These are phyloP conservation scores for Castanopsis chinensis DNA, from an alignment of 306 rosid genomes.

Conservation along the genomic window DNA sequence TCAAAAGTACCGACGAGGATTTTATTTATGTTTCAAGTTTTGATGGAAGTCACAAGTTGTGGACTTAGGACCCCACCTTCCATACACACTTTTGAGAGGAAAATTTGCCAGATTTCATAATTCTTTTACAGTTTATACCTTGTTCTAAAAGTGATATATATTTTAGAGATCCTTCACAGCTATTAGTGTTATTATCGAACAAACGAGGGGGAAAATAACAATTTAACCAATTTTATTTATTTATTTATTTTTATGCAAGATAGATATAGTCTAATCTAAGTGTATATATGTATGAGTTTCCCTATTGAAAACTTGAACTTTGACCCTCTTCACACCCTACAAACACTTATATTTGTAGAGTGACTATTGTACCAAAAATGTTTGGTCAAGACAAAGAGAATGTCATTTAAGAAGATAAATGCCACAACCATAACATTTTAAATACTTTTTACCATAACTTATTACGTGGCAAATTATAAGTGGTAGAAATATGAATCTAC, in stretches of 20 bases:
- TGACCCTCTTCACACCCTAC: fast-evolving
- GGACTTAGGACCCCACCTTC: no score
- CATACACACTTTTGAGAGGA: no score
- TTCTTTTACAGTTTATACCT: neutral
- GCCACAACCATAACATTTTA: no score
- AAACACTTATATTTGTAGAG: fast-evolving
- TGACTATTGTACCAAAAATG: fast-evolving
- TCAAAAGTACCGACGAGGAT: no score
- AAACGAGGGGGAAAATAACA: no score
- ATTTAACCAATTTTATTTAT: neutral
- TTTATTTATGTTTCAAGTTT: no score
- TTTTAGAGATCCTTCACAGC: neutral
- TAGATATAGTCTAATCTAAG: fast-evolving
- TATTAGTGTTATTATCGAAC: neutral
- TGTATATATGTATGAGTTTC: no score
- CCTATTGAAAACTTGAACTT: fast-evolving
- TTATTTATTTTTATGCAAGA: no score
- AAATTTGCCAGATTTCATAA: neutral
- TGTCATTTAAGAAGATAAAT: neutral
- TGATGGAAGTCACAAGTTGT: no score
- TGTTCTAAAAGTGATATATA: neutral
- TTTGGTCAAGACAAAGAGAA: neutral
- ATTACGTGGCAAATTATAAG: no score
- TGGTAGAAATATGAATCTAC: no score
- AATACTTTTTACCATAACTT: no score